phyloP scores from a whole-genome alignment of 257 asterid species.

The Nicotiana noctiflora region DNA sequence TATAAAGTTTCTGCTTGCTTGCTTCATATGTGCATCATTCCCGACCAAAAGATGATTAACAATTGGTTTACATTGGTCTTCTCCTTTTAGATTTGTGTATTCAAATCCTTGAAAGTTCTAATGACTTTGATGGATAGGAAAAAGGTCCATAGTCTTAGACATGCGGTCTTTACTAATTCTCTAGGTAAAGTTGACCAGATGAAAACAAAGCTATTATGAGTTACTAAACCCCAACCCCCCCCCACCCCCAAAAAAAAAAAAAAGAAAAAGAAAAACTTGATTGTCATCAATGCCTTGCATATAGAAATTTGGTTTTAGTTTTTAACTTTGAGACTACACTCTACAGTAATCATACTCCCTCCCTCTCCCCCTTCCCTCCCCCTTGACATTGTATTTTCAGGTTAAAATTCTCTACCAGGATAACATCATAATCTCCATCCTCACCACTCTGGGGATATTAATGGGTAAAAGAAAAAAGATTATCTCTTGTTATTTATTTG shows the following conservation, averaged over 20 bases:
- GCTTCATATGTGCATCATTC: not conserved
- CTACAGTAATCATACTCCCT: too few relatives aligned
- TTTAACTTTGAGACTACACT: too few relatives aligned
- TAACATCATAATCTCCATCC: not conserved
- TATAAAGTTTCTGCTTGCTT: not conserved
- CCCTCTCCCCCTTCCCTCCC: not conserved
- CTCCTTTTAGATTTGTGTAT: not conserved
- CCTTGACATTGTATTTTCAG: not conserved
- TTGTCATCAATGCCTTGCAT: not conserved
- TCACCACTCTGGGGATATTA: not conserved
- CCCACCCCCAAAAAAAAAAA: not conserved
- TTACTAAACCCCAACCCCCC: not conserved
- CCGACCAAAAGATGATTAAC: not conserved
- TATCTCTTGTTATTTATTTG: not conserved
- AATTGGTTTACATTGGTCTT: not conserved
- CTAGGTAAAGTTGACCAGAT: not conserved
- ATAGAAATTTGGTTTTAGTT: too few relatives aligned
- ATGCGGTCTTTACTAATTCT: not conserved
- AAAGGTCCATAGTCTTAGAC: not conserved
- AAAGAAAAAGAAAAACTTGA: not conserved
- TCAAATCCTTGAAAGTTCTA: not conserved
- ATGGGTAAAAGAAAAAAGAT: not conserved
- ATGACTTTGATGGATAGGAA: not conserved
- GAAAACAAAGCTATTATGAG: not conserved
- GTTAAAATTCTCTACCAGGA: not conserved